Evolutionary conservation across 2,329 filamentous ascomycete genomes (phyloP).

Genomic region (Furcasterigmium sp.): DNA sequence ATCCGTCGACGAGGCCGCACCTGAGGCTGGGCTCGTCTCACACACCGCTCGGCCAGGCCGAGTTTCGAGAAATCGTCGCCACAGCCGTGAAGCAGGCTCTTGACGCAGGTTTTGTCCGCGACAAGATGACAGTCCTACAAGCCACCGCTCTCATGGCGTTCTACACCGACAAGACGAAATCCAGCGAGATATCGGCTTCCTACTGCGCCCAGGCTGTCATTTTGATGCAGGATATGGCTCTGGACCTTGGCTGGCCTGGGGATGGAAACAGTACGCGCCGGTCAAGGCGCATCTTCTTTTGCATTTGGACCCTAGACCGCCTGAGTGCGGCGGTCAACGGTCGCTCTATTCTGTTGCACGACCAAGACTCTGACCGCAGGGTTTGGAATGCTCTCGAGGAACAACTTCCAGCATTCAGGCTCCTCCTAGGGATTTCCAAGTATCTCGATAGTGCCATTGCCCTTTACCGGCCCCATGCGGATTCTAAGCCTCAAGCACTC

Average conservation of each 20-base stretch:
- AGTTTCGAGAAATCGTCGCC: slow-evolving; percentile 10
- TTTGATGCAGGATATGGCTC: slow-evolving; percentile 16
- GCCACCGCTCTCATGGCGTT: slow-evolving; percentile 13
- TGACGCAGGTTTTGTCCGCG: slow-evolving; percentile 11
- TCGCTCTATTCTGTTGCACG: slow-evolving; percentile 16
- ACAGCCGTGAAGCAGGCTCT: slow-evolving; percentile 10
- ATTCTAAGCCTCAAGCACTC: slow-evolving; percentile 5
- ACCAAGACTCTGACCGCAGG: slow-evolving; percentile 14
- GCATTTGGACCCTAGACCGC: slow-evolving; percentile 17
- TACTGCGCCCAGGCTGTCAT: slow-evolving; percentile 16
- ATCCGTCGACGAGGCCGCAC: slow-evolving; percentile 12
- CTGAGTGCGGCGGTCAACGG: slow-evolving; percentile 17
- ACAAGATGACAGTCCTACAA: slow-evolving; percentile 11
- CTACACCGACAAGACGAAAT: slow-evolving; percentile 11
- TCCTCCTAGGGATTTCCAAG: slow-evolving; percentile 14
- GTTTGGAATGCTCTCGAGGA: slow-evolving; percentile 13
- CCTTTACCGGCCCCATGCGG: slow-evolving; percentile 14
- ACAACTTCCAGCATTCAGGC: slow-evolving; percentile 14
- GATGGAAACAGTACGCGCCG: slow-evolving; percentile 11
- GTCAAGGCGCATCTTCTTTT: slow-evolving; percentile 16
- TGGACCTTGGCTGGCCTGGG: slow-evolving; percentile 17
- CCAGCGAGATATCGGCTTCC: slow-evolving; percentile 11
- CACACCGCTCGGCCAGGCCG: slow-evolving; percentile 7
- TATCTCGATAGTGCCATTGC: slow-evolving; percentile 15
- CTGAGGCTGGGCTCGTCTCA: slow-evolving; percentile 7